A percentile compares a stretch with the other conserved stretches of the same genome.
phyloP scores from a whole-genome alignment of 345 rosid genomes.

The Gossypium rotundifolium region DNA sequence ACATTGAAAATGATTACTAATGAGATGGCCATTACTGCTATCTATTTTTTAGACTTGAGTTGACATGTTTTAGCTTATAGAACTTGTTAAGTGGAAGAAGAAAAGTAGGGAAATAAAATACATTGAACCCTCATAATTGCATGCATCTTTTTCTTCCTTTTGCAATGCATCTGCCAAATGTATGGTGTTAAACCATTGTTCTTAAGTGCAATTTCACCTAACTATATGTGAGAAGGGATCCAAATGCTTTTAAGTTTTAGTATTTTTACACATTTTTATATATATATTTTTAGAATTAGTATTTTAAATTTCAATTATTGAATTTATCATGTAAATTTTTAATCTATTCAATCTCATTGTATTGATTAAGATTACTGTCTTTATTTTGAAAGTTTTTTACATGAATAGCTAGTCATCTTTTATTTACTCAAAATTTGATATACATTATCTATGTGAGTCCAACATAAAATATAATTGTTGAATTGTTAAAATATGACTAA shows the following conservation, averaged over 20 bases:
- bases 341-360: too few species aligned
- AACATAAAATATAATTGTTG: too few species aligned
- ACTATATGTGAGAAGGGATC: too few species aligned
- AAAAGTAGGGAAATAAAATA: background rate
- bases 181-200: background rate
- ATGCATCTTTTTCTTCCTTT: background rate
- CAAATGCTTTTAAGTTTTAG: too few species aligned
- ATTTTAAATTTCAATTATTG: too few species aligned
- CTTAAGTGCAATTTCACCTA: background rate
- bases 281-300: background rate
- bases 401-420: too few species aligned
- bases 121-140: background rate
- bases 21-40: background rate
- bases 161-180: background rate
- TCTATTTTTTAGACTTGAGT: background rate
- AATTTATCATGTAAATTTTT: too few species aligned
- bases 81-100: background rate
- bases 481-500: too few species aligned
- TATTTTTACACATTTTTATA: background rate
- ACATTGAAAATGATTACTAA: conserved; percentile 21
- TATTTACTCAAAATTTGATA: too few species aligned
- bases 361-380: too few species aligned
- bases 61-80: background rate
- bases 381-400: too few species aligned
- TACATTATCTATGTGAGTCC: too few species aligned